Evolutionary conservation across 768 basidiomycete genomes (phyloP).

Genomic region (Mycena rebaudengoi): DNA sequence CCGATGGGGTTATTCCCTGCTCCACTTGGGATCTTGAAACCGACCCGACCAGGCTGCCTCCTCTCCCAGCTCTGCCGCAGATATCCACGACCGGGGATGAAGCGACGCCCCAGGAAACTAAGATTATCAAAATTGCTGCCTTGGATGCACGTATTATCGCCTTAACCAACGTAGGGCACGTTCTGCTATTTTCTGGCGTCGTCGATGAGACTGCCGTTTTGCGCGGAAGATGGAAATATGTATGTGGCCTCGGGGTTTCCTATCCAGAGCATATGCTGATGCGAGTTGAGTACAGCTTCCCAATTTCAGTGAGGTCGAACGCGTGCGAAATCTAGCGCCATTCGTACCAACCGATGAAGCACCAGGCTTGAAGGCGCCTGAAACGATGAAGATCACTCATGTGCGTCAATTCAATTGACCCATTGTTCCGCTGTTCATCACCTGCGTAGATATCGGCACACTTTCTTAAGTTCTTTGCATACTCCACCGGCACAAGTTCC

Average conservation of each 20-base stretch:
- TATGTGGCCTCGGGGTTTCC: constrained; percentile 42
- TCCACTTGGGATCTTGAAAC: constrained; percentile 62
- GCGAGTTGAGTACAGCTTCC: constrained; percentile 60
- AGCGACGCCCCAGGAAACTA: constrained; percentile 40
- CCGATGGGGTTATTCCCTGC: constrained; percentile 63
- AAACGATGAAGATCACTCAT: constrained; percentile 75
- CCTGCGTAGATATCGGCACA: constrained; percentile 81
- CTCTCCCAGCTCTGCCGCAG: constrained; percentile 67
- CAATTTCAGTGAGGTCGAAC: constrained; percentile 70
- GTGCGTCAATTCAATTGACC: constrained; percentile 51
- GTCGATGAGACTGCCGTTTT: constrained; percentile 46
- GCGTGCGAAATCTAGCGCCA: constrained; percentile 53
- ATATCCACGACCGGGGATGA: constrained; percentile 43
- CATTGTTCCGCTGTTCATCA: constrained; percentile 1
- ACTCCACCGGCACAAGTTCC: constrained; percentile 76
- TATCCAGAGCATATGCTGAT: constrained; percentile 1
- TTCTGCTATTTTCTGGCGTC: constrained; percentile 67
- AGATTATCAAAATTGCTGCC: constrained; percentile 83
- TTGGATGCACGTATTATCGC: constrained; percentile 79
- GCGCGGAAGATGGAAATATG: constrained; percentile 74
- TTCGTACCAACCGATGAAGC: constrained; percentile 46
- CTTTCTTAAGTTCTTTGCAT: constrained; percentile 82
- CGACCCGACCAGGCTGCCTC: constrained; percentile 67
- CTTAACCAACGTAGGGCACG: constrained; percentile 82
- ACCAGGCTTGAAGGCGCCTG: constrained; percentile 45